Evolutionary conservation across 441 rosid species (phyloP).

Genomic region (Lepidium campestre): DNA sequence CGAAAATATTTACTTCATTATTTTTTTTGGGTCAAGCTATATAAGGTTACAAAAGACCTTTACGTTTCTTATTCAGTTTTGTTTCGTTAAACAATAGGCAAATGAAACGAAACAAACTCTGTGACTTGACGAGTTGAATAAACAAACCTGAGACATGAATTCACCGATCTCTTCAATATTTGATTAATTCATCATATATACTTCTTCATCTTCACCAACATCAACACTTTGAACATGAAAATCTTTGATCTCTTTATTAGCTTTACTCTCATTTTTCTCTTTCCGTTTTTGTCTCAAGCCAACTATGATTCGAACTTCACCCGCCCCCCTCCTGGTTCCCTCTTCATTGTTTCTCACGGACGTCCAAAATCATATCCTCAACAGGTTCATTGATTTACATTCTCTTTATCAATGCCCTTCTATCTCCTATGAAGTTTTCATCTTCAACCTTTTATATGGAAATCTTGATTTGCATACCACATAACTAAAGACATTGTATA

Average conservation of each 20-base stretch:
- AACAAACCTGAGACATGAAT: conserved; percentile 5
- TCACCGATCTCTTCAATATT: conserved; percentile 8
- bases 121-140: conserved; percentile 26
- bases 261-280: conserved; percentile 1
- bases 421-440: neutral
- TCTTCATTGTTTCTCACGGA: conserved; percentile 17
- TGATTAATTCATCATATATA: neutral
- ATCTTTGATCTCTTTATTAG: conserved; percentile 6
- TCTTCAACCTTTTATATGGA: neutral
- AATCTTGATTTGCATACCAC: neutral
- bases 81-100: neutral
- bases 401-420: neutral
- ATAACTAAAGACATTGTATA: too few species aligned
- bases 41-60: conserved; percentile 1
- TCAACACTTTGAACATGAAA: conserved; percentile 16
- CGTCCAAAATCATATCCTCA: conserved; percentile 25
- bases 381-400: conserved; percentile 15
- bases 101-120: conserved; percentile 4
- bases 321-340: conserved; percentile 24
- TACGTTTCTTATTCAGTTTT: neutral
- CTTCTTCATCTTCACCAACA: conserved; percentile 1
- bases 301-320: conserved; percentile 9
- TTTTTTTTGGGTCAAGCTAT: neutral
- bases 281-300: conserved; percentile 13
- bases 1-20: too few species aligned